Base-by-base conservation (phyloP, 2,329 filamentous ascomycete genomes). In the Pyricularia grisea region DNA sequence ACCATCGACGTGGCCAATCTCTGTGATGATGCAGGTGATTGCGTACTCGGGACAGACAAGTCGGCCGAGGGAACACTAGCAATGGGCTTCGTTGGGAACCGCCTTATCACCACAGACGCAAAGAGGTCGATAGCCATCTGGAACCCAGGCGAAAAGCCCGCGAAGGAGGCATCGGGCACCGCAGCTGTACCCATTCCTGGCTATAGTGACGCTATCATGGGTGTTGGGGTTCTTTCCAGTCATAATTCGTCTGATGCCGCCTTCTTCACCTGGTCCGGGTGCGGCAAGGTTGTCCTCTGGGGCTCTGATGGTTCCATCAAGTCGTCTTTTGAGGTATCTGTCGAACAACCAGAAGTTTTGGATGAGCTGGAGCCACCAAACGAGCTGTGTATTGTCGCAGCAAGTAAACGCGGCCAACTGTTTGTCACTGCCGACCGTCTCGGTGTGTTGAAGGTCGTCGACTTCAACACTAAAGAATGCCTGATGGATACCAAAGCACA, bases 201-300 rank as follows among this genome's bases (percentile, higher is more conserved):
- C 14, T 86, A 88, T 70, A 86, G 87, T 17, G 87, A 89, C 67
- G 79, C 88, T 0, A 86, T 90, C n/a, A 78, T 93, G 61, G 95
- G 95, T 17, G 89, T 97, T 0, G 86, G 89, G 68, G 78, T 88
- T 0, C 79, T 97, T 4, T 78, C 83, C 3, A 81, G 81, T 27
- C 83, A 87, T 0, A 91, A 92, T 70, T 77, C 81, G 4, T 79
- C 87, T 28, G 83, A 86, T 27, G 89, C 92, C 0, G 86, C 89
- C 10, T 97, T 98, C 75, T 89, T 94, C 72, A 97, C 94, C 0
- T 99, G 94, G 92, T 94, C 94, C 1, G 87, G 86, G 27, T 89
- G 89, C 67, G 95, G 95, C 5, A 88, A 86, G 20, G 85, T 98
- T 67, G 87, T 92, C 28, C 91, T 97, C 73, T 99, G 95, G 95